A percentile compares a stretch with the other conserved stretches of the same genome.
phyloP scores from a whole-genome alignment of 176 grass and related monocot species.

The Ensete glaucum region DNA sequence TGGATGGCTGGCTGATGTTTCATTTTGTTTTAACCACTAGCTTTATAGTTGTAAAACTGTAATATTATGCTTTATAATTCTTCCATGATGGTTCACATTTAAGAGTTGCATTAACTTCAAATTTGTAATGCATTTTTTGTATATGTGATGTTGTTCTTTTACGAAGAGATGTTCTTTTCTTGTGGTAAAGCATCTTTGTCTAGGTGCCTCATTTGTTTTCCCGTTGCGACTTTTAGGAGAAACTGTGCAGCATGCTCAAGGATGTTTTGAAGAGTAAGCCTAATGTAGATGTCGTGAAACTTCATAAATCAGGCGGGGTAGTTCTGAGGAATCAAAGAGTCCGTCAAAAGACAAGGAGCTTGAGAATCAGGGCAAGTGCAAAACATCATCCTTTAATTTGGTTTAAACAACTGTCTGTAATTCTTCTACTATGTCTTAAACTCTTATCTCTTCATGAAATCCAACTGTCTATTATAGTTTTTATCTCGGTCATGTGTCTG shows the following conservation, averaged over 20 bases:
- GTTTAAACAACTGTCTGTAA: background rate
- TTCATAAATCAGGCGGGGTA: conserved; percentile 97
- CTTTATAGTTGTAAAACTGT: background rate
- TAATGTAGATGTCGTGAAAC: conserved; percentile 90
- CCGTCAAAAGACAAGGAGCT: conserved; percentile 78
- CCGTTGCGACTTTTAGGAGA: conserved; percentile 52
- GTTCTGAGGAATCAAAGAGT: conserved; percentile 88
- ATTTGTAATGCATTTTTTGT: background rate
- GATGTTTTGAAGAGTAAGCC: conserved; percentile 72
- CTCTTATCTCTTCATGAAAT: background rate
- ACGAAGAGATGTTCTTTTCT: too few species aligned
- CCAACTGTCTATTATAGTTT: background rate
- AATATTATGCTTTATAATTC: background rate
- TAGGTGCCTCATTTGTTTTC: background rate
- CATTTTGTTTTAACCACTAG: background rate
- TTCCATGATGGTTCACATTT: background rate
- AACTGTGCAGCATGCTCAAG: conserved; percentile 94
- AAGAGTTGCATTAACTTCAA: background rate
- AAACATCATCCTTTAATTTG: background rate
- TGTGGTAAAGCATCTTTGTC: background rate
- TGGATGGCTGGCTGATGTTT: background rate
- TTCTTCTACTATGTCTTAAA: background rate
- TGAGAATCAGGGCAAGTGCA: conserved; percentile 57
- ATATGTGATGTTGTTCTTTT: background rate
- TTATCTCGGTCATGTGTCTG: background rate